Base-by-base conservation (phyloP, 345 rosid genomes). In the Conringia planisiliqua region DNA sequence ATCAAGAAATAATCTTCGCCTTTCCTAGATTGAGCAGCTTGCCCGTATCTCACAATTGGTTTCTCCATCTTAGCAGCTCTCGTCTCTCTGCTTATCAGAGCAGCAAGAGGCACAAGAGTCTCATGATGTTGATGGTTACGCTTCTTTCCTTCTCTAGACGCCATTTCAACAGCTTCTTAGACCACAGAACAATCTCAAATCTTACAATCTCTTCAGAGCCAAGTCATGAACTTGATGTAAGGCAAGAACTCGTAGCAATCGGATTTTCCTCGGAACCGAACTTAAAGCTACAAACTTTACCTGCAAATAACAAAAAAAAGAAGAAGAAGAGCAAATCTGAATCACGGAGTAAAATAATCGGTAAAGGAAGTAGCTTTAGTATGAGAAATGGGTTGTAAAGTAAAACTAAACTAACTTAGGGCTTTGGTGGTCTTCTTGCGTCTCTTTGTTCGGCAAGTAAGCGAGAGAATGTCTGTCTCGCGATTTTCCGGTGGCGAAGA, bases 1-100 rank as follows among this genome's bases (percentile, higher is more conserved):
- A 89, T 78, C 71, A 89, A 83, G 82, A 85, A 82, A 73, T 85
- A 89, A 82, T 93, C 98, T 78, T 90, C 98, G 59, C 97, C 97
- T 81, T 93, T 93, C 69, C 83, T 88, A 72, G 94, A 86, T 79
- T 88, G 98, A 72, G 91, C 93, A 7, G 97, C 92, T 9, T 81
- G 83, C 3, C 97, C 94, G 42, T 47, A 84, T 71, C 84, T 81
- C 40, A 93, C 75, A 69, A 80, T 80, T 11, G 98, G 97, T 79
- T 84, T 90, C 86, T 89, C 96, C 87, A 91, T 76, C 82, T 86
- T 93, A 82, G 90, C 96, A 54, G 52, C 85, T 58, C 46, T 87
- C 70, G 83, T 80, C 72, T 92, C 97, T 78, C 83, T 83, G 79
- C 82, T 84, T 59, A 90, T 80, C 83, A 93, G 68, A 59, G 88